Evolutionary conservation across 495 filamentous ascomycete genomes (phyloP), one percentile per base, ranked within the genome.

Genomic region (Aspergillus ellipticus): DNA sequence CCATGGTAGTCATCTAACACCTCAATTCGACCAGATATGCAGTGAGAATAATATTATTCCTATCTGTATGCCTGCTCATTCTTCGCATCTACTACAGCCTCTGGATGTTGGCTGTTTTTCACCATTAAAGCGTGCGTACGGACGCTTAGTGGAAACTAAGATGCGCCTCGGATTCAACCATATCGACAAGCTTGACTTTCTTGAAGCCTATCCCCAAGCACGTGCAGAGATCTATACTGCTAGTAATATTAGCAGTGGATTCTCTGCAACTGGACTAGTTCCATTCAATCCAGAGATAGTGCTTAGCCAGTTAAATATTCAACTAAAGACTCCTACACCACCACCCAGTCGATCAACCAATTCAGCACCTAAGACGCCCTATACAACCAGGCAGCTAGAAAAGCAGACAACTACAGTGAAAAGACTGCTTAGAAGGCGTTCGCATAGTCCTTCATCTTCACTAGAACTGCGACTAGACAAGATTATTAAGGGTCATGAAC

Each of bases 81-180:
- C n/a, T n/a, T n/a, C n/a, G n/a, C n/a, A n/a, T n/a, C n/a, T n/a
- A 6, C 11, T 48, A 48, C 22, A 68, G 46, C 61, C 64, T 22
- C 56, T 68, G 16, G 63, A 66, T 56, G 54, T 69, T 3, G 53
- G 64, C 24, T 21, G 28, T 50, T 61, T 66, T 51, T 19, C 61
- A 2, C 39, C 45, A 0, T 49, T 65, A 20, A 60, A 65, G 22
- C 31, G 37, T 24, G 50, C 8, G 22, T 53, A 53, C 46, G 49
- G 49, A 39, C 49, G 26, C 13, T 31, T 58, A 21, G 41, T 53
- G 51, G 39, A 58, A 26, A n/a, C n/a, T n/a, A n/a, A n/a, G n/a
- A n/a, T n/a, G n/a, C n/a, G n/a, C n/a, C n/a, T n/a, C n/a, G n/a
- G n/a, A n/a, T n/a, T n/a, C n/a, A n/a, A n/a, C n/a, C n/a, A n/a